Base-by-base conservation (phyloP, 75 land plant genomes). In the Cupressus sempervirens region DNA sequence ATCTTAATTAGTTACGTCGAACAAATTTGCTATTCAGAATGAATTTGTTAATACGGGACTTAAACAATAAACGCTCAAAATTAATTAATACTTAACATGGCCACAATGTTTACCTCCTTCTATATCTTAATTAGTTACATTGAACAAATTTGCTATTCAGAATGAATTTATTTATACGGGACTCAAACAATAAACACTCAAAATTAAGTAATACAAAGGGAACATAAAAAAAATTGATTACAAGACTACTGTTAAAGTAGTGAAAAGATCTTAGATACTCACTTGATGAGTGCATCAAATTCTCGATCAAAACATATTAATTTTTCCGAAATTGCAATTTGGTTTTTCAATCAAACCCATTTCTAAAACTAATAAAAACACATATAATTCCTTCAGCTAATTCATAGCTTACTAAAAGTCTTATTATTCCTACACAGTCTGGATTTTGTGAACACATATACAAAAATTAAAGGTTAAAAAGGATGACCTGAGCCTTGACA, bases 401-500 rank as follows among this genome's bases (percentile, higher is more conserved):
- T 23, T 38, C 79, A 40, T 38, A 76, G 9, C 67, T 1, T 62
- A 62, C 7, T 9, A 76, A 15, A 56, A 16, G 35, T 34, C 68
- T 11, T 18, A 82, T 30, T 18, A 30, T 56, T 56, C 76, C 11
- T 30, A 54, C 68, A 56, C 54, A 34, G 36, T 34, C 76, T 7
- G 3, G 68, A 52, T 29, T 56, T 11, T 34, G 2, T 16, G 11
- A 62, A 83, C 45, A n/a, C n/a, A 14, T 11, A 4, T 76, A 68
- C 4, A 68, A 18, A 32, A 11, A 72, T 32, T 32, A 72, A 32
- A 72, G 74, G 32, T n/a, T 48, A 48, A 74, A 86, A 82, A 76
- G 23, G 14, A 18, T 36, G 76, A 92, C 94, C 92, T 91, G 85
- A 54, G 86, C 34, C 30, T 82, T 46, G 82, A 85, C 87, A 58